Base-by-base conservation (phyloP, 257 asterid species). In the Striga asiatica region DNA sequence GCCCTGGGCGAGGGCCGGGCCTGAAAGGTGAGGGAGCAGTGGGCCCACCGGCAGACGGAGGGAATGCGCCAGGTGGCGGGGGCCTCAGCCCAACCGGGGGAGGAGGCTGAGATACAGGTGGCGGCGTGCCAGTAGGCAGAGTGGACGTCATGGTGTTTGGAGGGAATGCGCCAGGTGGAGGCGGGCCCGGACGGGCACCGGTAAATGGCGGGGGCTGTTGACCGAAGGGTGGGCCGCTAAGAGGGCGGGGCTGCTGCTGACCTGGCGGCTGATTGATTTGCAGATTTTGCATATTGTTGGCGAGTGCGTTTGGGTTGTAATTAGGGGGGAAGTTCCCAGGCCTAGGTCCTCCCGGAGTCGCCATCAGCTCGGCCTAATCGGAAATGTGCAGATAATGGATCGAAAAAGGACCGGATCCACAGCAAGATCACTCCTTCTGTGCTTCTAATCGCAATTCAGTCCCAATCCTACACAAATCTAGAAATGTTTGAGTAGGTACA, bases 321-420 rank as follows among this genome's bases (percentile, higher is more conserved):
- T 74, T 88, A 2, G 81, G 89, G 46, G 88, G 97, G 42, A 64
- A 75, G 75, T 69, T 88, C 76, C 94, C 89, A 4, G 95, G 91
- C 76, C 97, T 81, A 50, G 88, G 75, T 61, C 94, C 86, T 64
- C 91, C 91, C 12, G 97, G 97, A 74, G 84, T 73, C 57, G 99
- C 82, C 99, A 92, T 92, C 64, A 63, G 62, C 70, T 75, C 58
- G 70, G 52, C 66, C n/a, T 43, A 54, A 63, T 64, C 68, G 64
- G 67, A 65, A 66, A 60, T 41, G 35, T 52, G 32, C 47, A 25
- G 34, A 17, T 9, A 56, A 45, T 65, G n/a, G n/a, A n/a, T n/a
- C n/a, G n/a, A 35, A 45, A 66, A 54, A 61, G 23, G 13, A 20
- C 53, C 60, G 54, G 76, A 78, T 59, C 74, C 63, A 58, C 46